A percentile compares a stretch with the other conserved stretches of the same genome.
These are phyloP conservation scores for Retiboletus flavoniger DNA, from an alignment of 1,284 basidiomycete species.

Conservation along the genomic window DNA sequence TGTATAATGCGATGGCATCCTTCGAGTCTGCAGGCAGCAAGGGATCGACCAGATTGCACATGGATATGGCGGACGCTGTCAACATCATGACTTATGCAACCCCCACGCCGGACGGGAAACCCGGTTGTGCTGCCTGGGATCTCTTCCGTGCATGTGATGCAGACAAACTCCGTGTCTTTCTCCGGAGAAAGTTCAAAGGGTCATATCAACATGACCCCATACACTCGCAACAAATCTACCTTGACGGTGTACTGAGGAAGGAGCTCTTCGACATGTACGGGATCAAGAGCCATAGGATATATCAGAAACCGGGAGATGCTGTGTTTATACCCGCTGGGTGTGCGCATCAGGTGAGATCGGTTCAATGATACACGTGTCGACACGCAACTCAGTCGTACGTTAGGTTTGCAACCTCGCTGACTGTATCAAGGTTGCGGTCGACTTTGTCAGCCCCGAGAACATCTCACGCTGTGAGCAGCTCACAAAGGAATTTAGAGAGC, in stretches of 20 bases:
- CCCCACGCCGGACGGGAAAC: slow-evolving; percentile 56
- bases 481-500: slow-evolving; percentile 84
- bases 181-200: slow-evolving; percentile 58
- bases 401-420: slow-evolving; percentile 84
- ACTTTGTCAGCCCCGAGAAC: slow-evolving; percentile 95
- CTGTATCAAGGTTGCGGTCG: slow-evolving; percentile 94
- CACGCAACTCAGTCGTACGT: neutral
- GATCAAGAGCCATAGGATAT: slow-evolving; percentile 79
- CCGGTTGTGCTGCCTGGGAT: slow-evolving; percentile 91
- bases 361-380: neutral
- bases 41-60: slow-evolving; percentile 86
- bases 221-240: slow-evolving; percentile 86
- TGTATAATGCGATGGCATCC: slow-evolving; percentile 78
- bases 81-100: slow-evolving; percentile 88
- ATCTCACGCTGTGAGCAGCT: slow-evolving; percentile 81
- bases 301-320: slow-evolving; percentile 90
- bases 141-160: slow-evolving; percentile 84
- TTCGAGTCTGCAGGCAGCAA: slow-evolving; percentile 62
- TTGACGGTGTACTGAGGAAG: slow-evolving; percentile 68
- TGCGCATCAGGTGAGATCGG: slow-evolving; percentile 78
- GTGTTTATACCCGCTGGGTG: slow-evolving; percentile 96
- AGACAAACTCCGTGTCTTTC: slow-evolving; percentile 72
- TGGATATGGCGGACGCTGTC: slow-evolving; percentile 95
- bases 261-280: slow-evolving; percentile 68
- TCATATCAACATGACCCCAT: slow-evolving; percentile 76